Evolutionary conservation across 495 filamentous ascomycete species (phyloP), one percentile per base, ranked within the genome.

Genomic region (Penicillium coffeae): DNA sequence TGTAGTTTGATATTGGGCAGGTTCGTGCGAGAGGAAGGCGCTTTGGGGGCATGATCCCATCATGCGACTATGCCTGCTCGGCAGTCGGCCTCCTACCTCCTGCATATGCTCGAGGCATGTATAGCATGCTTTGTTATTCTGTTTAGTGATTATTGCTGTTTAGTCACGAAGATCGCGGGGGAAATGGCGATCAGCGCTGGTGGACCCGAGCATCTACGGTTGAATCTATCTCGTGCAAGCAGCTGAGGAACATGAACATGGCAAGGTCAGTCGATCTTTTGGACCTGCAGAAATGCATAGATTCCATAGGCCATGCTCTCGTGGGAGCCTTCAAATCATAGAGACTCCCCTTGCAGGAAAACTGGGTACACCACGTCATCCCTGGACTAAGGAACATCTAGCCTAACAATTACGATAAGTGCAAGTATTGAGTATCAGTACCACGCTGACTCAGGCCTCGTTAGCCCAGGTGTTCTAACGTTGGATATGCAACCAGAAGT

Each of bases 341-440:
- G 27, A 34, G 4, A 18, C 30, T 56, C 56, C 59, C 59, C 59
- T 62, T 62, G 56, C 59, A 59, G 59, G 27, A 44, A 9, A 1
- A 33, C 25, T 27, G 21, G 14, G 44, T 32, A 15, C 40, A 34
- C 44, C 47, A 14, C 38, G 52, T 54, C 52, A 46, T 46, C 40
- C 44, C 40, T 10, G 18, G 9, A 32, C 8, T 20, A n/a, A 14
- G 35, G 35, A 6, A 37, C 35, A 30, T 30, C 25, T 4, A 30
- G n/a, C n/a, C n/a, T n/a, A n/a, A n/a, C n/a, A n/a, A n/a, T n/a
- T n/a, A n/a, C n/a, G n/a, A n/a, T n/a, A n/a, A n/a, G n/a, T n/a
- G n/a, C n/a, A n/a, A n/a, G n/a, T n/a, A n/a, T n/a, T n/a, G n/a
- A n/a, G n/a, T n/a, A n/a, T n/a, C n/a, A n/a, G n/a, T n/a, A n/a